Evolutionary conservation across 352 stramenopile genomes (phyloP).

Genomic region (Globisporangium yorkense): DNA sequence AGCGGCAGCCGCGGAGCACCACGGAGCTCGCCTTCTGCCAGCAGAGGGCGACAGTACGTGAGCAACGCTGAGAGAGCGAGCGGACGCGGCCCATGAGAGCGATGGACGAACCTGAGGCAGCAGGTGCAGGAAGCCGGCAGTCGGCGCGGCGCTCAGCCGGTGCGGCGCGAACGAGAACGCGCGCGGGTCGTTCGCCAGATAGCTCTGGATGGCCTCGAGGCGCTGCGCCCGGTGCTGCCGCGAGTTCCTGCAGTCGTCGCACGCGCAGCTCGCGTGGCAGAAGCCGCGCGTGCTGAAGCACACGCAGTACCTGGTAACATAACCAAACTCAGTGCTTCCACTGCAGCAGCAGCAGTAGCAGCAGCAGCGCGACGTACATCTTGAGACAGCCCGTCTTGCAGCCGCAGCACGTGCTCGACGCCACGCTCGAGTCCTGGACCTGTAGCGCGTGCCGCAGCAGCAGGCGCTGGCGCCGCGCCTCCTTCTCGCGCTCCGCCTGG

Average conservation of each 20-base stretch:
- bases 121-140: slow-evolving; percentile 53
- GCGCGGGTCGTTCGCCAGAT: slow-evolving; percentile 69
- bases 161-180: slow-evolving; percentile 63
- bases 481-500: slow-evolving; percentile 11
- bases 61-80: background rate
- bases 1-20: slow-evolving; percentile 89
- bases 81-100: background rate
- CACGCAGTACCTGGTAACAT: slow-evolving; percentile 51
- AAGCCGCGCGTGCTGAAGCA: slow-evolving; percentile 82
- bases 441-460: slow-evolving; percentile 55
- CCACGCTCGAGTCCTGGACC: slow-evolving; percentile 67
- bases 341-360: too few relatives aligned
- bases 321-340: too few relatives aligned
- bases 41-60: background rate
- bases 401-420: slow-evolving; percentile 68
- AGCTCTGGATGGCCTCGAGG: slow-evolving; percentile 68
- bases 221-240: slow-evolving; percentile 48
- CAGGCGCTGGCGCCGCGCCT: slow-evolving; percentile 40
- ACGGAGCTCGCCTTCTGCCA: slow-evolving; percentile 63
- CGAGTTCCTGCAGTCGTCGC: slow-evolving; percentile 72
- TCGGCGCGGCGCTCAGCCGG: slow-evolving; percentile 20
- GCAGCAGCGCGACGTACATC: slow-evolving; percentile 27
- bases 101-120: slow-evolving; percentile 38
- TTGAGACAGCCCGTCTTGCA: slow-evolving; percentile 86
- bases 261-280: slow-evolving; percentile 63